phyloP scores from a whole-genome alignment of 345 rosid species.

The Durio zibethinus region DNA sequence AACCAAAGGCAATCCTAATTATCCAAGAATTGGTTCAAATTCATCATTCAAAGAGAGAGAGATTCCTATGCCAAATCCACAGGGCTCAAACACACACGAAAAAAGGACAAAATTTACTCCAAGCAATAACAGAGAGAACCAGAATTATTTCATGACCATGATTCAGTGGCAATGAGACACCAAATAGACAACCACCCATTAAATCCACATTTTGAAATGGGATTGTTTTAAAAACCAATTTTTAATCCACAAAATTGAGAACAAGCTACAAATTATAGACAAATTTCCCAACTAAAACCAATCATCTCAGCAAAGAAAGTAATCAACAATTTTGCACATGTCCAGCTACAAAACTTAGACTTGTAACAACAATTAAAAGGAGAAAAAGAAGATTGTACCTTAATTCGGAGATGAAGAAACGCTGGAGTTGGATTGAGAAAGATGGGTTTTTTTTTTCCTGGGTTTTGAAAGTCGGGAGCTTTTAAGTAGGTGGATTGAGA shows the following conservation, averaged over 20 bases:
- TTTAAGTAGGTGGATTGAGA: neutral
- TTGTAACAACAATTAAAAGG: neutral
- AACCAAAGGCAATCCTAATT: neutral
- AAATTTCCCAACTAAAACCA: neutral
- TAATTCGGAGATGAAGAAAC: neutral
- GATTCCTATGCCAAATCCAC: neutral
- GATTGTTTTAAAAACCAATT: neutral
- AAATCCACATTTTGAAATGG: neutral
- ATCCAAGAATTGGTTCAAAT: neutral
- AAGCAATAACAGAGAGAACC: neutral
- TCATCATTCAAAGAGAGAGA: neutral
- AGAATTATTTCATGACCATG: neutral
- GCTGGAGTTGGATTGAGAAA: neutral
- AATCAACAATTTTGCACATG: neutral
- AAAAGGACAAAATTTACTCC: neutral
- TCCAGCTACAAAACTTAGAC: neutral
- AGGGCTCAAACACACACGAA: neutral
- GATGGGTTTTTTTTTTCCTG: neutral
- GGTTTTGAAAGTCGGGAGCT: neutral
- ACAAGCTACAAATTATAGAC: neutral
- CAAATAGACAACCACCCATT: neutral
- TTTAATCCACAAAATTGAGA: neutral
- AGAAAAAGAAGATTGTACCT: neutral
- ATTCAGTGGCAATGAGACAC: neutral
- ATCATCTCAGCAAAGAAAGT: neutral